Evolutionary conservation across 768 basidiomycete genomes (phyloP).

Genomic region (Mycena chlorophos): DNA sequence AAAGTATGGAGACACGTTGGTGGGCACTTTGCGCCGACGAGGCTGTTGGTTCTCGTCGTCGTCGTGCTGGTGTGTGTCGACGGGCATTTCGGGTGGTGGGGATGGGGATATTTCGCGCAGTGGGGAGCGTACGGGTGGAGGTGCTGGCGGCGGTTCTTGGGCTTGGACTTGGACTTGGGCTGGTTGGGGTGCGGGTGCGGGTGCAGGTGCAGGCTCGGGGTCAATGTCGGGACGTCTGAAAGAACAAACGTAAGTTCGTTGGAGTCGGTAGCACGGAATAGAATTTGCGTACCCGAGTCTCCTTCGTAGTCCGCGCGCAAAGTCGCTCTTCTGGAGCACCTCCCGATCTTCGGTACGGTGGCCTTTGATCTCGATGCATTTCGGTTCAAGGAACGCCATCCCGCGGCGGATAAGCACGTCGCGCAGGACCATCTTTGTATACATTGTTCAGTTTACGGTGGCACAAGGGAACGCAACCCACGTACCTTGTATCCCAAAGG

Average conservation of each 20-base stretch:
- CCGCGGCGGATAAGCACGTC: conserved; percentile 68
- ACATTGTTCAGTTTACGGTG: conserved; percentile 1
- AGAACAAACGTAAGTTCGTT: conserved; percentile 15
- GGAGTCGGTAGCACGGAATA: background rate
- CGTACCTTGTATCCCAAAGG: conserved; percentile 80
- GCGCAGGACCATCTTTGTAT: conserved; percentile 62
- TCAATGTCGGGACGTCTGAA: conserved; percentile 28
- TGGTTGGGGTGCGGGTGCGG: conserved; percentile 7
- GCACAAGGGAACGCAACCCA: background rate
- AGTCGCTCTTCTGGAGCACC: conserved; percentile 52
- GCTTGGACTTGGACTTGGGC: conserved; percentile 16
- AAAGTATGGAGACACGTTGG: conserved; percentile 12
- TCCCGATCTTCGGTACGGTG: conserved; percentile 68
- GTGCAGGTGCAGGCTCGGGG: conserved; percentile 18
- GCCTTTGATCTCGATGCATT: conserved; percentile 59
- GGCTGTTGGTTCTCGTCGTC: conserved; percentile 34
- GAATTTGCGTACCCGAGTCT: conserved; percentile 67
- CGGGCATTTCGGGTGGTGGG: conserved; percentile 23
- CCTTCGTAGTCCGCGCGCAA: conserved; percentile 57
- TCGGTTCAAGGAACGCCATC: conserved; percentile 76
- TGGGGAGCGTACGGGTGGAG: conserved; percentile 29
- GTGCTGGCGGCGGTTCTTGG: conserved; percentile 13
- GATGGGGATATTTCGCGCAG: conserved; percentile 28
- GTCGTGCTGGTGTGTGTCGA: conserved; percentile 21
- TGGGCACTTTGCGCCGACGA: conserved; percentile 28